Conservation (phyloP, 2,329 filamentous ascomycete genomes). For the Botrytis byssoidea region DNA sequence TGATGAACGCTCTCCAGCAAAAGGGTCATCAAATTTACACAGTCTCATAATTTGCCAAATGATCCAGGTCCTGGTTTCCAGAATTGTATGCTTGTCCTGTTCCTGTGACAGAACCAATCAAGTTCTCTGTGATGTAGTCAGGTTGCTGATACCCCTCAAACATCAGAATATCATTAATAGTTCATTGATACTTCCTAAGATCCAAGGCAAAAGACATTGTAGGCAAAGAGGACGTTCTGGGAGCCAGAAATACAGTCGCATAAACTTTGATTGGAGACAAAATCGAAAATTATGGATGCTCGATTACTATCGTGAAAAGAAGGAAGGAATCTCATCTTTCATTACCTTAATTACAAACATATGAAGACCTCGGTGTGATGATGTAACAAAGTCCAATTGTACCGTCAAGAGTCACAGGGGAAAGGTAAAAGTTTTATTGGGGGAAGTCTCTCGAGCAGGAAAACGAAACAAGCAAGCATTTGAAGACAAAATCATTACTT, state of each 20-base stretch:
- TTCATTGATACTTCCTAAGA: no score
- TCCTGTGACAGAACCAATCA: background rate
- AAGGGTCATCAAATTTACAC: background rate
- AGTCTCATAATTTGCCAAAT: background rate
- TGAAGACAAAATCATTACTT: accelerated
- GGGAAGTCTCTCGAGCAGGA: background rate
- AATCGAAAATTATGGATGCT: background rate
- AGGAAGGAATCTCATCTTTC: background rate
- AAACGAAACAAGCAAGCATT: background rate
- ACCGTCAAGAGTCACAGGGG: background rate
- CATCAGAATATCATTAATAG: no score
- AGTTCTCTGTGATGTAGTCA: background rate
- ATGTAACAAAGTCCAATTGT: background rate
- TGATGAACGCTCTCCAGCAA: background rate
- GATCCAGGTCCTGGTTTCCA: no score
- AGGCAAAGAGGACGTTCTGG: background rate
- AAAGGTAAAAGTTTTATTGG: background rate
- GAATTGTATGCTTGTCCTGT: background rate
- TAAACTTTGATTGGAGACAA: background rate
- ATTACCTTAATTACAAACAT: background rate
- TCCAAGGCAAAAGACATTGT: background rate
- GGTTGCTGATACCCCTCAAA: background rate
- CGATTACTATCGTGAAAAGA: background rate
- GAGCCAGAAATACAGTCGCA: background rate
- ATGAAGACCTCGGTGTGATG: no score